Evolutionary conservation across 192 early-diverging fungal genomes (phyloP), one percentile per base, ranked within the genome.

Genomic region (Coemansia asiatica): DNA sequence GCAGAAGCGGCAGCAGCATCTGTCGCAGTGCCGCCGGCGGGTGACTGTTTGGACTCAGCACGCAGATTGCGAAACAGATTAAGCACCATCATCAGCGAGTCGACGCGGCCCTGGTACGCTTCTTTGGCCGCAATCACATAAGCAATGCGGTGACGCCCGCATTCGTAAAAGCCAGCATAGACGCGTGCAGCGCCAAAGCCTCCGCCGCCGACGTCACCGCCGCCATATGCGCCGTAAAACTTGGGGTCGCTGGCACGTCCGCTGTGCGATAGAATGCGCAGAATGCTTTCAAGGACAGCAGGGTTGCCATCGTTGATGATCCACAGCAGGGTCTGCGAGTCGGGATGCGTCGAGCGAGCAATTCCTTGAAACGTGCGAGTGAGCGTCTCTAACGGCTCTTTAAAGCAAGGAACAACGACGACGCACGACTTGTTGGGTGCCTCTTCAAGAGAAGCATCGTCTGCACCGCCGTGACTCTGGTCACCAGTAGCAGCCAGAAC

Each of bases 81-180:
- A 13, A 75, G 70, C 56, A 75, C 67, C 69, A 81, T 72, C 79
- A 81, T 81, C 60, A 81, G 69, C 69, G 79, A 70, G 50, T 81
- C 79, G 7, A 76, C 74, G 15, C 64, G 49, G 13, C 79, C 79
- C 63, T 75, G 74, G 56, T 64, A 64, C 25, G 69, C 44, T 40
- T 81, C 79, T 77, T 99, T 99, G 63, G 89, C 95, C 6, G 95
- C 87, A 10, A 99, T 93, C 57, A 97, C 89, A 66, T 94, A 97
- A 0, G 95, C 94, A 9, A 98, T 94, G 25, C 86, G 85, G 60
- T 93, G 94, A 6, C 95, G 91, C 23, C 90, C 88, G 61, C 88
- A 84, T 71, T 97, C 94, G 69, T 96, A 96, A 33, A 94, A 83
- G 36, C 97, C 97, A 31, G 92, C 93, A 69, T 95, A 97, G 44